phyloP scores from a whole-genome alignment of 768 basidiomycete species.

The Rhodotorula babjevae region DNA sequence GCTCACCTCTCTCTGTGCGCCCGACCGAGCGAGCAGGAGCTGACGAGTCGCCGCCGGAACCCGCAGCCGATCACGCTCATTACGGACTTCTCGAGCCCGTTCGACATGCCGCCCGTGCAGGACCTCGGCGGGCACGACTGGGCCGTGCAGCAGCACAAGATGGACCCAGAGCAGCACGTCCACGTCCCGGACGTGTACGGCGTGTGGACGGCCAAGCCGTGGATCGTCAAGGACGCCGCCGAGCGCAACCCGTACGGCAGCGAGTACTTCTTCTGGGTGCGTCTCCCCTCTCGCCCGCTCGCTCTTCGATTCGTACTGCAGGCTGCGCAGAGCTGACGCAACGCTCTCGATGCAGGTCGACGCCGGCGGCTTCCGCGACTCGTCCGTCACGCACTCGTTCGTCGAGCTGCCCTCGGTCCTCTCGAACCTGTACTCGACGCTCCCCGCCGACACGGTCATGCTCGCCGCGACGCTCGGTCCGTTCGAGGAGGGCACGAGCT shows the following conservation, averaged over 20 bases:
- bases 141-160: constrained; percentile 32
- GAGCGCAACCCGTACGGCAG: constrained; percentile 32
- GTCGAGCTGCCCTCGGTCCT: constrained; percentile 21
- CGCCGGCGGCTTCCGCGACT: constrained; percentile 38
- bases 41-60: neutral
- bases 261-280: constrained; percentile 41
- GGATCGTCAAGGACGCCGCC: constrained; percentile 38
- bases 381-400: constrained; percentile 28
- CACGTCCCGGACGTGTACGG: constrained; percentile 41
- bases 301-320: too few relatives aligned
- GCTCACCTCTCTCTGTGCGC: neutral
- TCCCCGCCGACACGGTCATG: constrained; percentile 38
- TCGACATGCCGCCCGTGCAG: constrained; percentile 39
- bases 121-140: constrained; percentile 34
- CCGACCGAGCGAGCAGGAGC: neutral
- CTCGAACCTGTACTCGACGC: constrained; percentile 16
- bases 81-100: constrained; percentile 29
- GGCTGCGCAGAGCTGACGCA: neutral
- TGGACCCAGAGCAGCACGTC: constrained; percentile 35
- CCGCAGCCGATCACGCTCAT: constrained; percentile 35
- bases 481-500: constrained; percentile 24
- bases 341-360: constrained; percentile 16
- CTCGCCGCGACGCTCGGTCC: constrained; percentile 29
- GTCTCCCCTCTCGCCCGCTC: neutral
- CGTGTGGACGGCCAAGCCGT: constrained; percentile 42